Base-by-base conservation (phyloP, 163 green algal species). In the Scenedesmus sp. region DNA sequence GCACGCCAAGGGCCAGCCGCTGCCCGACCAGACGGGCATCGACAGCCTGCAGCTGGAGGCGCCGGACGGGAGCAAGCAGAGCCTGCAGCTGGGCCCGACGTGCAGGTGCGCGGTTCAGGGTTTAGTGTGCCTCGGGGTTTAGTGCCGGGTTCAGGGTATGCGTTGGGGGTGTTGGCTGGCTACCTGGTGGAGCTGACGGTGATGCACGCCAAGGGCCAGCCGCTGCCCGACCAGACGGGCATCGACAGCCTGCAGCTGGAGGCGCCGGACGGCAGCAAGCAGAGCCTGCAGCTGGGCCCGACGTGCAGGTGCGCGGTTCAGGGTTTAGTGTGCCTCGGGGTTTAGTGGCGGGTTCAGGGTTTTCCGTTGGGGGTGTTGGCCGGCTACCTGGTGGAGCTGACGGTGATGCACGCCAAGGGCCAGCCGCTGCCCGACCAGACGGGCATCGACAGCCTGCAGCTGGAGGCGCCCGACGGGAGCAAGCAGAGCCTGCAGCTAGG, bases 141-240 rank as follows among this genome's bases (percentile, higher is more conserved):
- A n/a, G n/a, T n/a, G n/a, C n/a, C n/a, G n/a, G n/a, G n/a, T n/a
- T n/a, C n/a, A n/a, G n/a, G n/a, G n/a, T n/a, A n/a, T n/a, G n/a
- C n/a, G n/a, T n/a, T n/a, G n/a, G n/a, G n/a, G n/a, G n/a, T n/a
- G n/a, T n/a, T n/a, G n/a, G n/a, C n/a, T n/a, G n/a, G 4, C 16
- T 86, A 86, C 44, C 80, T 86, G 20, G 80, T 86, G 10, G 80
- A 86, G 80, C 49, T 86, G 15, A 86, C 80, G 4, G 44, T 86
- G 42, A 86, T 86, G 80, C 80, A 86, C 22, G 80, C 80, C 80
- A 86, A 86, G 44, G 80, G 80, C 20, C 80, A 86, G 80, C 44
- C 42, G 46, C 80, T 86, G 80, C 80, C 80, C 12, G 80, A 86
- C 22, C 44, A 70, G 44, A 70, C 80, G 9, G 44, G 44, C 24